Evolutionary conservation across 352 stramenopile genomes (phyloP).

Genomic region (Globisporangium emineosum): DNA sequence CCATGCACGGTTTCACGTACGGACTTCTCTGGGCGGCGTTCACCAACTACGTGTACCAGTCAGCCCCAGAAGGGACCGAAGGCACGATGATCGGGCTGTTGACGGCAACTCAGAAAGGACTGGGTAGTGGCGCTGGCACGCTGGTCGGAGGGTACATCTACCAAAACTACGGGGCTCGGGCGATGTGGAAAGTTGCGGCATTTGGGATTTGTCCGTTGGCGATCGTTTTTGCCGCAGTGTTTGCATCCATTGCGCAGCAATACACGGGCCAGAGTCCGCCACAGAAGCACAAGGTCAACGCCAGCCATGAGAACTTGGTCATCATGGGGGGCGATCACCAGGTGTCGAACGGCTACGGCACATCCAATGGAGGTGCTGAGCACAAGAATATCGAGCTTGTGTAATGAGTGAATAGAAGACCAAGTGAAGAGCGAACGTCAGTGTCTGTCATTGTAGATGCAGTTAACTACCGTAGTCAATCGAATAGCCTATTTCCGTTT

Average conservation of each 20-base stretch:
- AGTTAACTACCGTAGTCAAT: background rate
- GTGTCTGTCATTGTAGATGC: background rate
- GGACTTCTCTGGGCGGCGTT: conserved; percentile 69
- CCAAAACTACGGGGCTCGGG: conserved; percentile 44
- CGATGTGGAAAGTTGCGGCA: conserved; percentile 60
- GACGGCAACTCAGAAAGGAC: conserved; percentile 61
- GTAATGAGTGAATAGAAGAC: background rate
- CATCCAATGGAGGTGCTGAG: background rate
- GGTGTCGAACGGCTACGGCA: conserved; percentile 5
- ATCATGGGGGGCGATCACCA: conserved; percentile 4
- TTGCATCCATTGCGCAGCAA: conserved; percentile 37
- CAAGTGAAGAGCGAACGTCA: background rate
- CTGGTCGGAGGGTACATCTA: conserved; percentile 74
- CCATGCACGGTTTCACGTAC: conserved; percentile 68
- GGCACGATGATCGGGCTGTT: conserved; percentile 73
- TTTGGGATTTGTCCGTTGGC: conserved; percentile 49
- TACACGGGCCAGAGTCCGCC: conserved; percentile 21
- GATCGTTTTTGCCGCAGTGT: conserved; percentile 40
- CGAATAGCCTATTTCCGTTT: background rate
- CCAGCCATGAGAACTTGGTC: conserved; percentile 2
- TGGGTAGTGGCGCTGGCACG: conserved; percentile 56
- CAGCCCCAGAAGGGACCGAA: conserved; percentile 55
- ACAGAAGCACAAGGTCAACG: conserved; percentile 14
- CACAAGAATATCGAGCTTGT: background rate
- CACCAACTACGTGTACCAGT: conserved; percentile 76